Base-by-base conservation (phyloP, 345 rosid species). In the Eucalyptus victrix region DNA sequence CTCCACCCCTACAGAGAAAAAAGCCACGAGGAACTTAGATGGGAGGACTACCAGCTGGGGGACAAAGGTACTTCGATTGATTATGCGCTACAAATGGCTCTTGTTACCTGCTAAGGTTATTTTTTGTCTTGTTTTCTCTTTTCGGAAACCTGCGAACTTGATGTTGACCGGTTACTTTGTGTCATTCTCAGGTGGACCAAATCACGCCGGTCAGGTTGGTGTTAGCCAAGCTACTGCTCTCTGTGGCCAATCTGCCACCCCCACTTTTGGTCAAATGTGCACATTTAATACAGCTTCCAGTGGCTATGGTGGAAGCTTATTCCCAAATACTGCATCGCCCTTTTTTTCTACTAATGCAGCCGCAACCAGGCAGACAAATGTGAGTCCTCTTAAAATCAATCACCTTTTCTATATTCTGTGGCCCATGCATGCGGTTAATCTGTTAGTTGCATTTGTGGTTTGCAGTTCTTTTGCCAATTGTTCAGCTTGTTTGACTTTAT, bases 21-120 rank as follows among this genome's bases (percentile, higher is more conserved):
- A 92, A 94, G 93, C 92, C 98, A 95, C 50, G 99, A 98, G 91
- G 99, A 97, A 92, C 94, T 98, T 87, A 93, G 98, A 89, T 96
- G 99, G 99, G 99, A 95, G 91, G 99, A 97, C 90, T 96, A 96
- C 90, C 99, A 97, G 90, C 90, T 88, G 88, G 99, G 99, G 92
- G 99, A 98, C 92, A 97, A 96, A 96, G 99, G 99, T 88, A 67
- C 32, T 60, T 88, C 49, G 19, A 86, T 34, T 90, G 54, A 69
- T 87, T 40, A 28, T 72, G 56, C 58, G 85, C 88, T 85, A 49
- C 44, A 69, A 67, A 69, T 32, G 42, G 80, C 12, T 69, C 80
- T 69, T 69, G 42, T 34, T 34, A 76, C 47, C 47, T 37, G 83
- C 83, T 76, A 21, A 72, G 83, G 13, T 76, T 21, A 76, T 21